Percentiles rank a stretch among this genome's conserved stretches.
These are phyloP conservation scores for Psilocybe azurescens DNA, from an alignment of 768 basidiomycete species.

Conservation along the genomic window DNA sequence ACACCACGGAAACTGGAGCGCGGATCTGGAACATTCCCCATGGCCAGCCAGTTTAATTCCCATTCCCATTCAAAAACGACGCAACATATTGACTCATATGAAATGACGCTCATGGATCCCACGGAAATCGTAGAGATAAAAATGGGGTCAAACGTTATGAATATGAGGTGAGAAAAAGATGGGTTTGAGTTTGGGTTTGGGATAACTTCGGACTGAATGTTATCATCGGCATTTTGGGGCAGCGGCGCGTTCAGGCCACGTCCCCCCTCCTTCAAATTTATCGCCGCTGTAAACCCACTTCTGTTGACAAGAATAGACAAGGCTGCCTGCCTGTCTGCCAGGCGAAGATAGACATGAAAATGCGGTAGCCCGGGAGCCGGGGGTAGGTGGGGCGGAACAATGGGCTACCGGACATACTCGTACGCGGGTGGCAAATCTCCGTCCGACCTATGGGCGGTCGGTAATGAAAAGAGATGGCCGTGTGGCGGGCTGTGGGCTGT, in stretches of 20 bases:
- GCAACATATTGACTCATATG: neutral
- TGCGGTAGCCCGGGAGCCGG: neutral
- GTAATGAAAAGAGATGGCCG: neutral
- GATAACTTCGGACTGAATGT: neutral
- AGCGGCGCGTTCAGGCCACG: neutral
- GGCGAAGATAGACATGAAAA: neutral
- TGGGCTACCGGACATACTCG: slow-evolving; percentile 10
- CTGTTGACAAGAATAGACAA: neutral
- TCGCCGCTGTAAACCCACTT: slow-evolving; percentile 3
- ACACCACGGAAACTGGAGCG: neutral
- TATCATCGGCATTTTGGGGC: neutral
- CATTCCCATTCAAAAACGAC: neutral
- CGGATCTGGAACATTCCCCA: neutral
- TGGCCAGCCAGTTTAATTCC: neutral
- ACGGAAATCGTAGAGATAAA: neutral
- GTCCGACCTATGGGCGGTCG: neutral
- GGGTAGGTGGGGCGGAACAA: neutral
- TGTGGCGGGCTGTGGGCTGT: neutral
- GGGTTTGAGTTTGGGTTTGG: neutral
- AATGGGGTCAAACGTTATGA: neutral
- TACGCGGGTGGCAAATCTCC: slow-evolving; percentile 11
- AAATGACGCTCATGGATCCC: neutral
- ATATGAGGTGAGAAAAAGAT: neutral
- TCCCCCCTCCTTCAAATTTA: neutral
- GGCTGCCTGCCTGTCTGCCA: neutral